Conservation (phyloP, 495 filamentous ascomycete species). For the Sabuloglossum arenarium region DNA sequence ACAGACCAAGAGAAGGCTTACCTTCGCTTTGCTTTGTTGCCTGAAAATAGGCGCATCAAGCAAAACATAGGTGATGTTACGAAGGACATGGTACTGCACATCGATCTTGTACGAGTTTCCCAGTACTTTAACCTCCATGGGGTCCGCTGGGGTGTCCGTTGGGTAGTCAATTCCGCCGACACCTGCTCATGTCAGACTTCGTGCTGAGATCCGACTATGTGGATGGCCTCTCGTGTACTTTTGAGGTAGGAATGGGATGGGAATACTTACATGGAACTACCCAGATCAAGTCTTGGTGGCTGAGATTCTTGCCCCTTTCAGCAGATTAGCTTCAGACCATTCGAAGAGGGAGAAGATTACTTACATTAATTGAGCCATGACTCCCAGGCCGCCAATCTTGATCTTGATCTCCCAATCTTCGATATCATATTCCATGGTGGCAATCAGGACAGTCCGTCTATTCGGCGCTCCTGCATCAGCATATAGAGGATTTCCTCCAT, state of each 20-base stretch:
- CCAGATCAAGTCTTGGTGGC: slow-evolving; percentile 50
- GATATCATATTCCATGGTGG: slow-evolving; percentile 8
- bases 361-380: slow-evolving; percentile 44
- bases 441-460: slow-evolving; percentile 3
- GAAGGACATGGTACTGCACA: slow-evolving; percentile 41
- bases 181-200: too few species aligned
- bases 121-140: slow-evolving; percentile 44
- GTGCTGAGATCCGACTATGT: too few species aligned
- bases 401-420: slow-evolving; percentile 17
- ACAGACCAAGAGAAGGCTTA: too few species aligned
- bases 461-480: background rate
- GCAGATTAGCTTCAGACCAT: too few species aligned
- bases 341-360: too few species aligned
- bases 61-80: slow-evolving; percentile 54
- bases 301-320: slow-evolving; percentile 43
- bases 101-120: slow-evolving; percentile 40
- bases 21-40: slow-evolving; percentile 39
- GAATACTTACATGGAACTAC: slow-evolving; percentile 60
- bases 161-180: slow-evolving; percentile 50
- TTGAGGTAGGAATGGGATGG: too few species aligned
- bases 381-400: slow-evolving; percentile 13
- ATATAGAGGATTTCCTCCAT: too few species aligned
- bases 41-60: slow-evolving; percentile 52
- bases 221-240: too few species aligned
- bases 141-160: slow-evolving; percentile 32